Evolutionary conservation across 441 rosid genomes (phyloP).

Genomic region (Jatropha podagrica): DNA sequence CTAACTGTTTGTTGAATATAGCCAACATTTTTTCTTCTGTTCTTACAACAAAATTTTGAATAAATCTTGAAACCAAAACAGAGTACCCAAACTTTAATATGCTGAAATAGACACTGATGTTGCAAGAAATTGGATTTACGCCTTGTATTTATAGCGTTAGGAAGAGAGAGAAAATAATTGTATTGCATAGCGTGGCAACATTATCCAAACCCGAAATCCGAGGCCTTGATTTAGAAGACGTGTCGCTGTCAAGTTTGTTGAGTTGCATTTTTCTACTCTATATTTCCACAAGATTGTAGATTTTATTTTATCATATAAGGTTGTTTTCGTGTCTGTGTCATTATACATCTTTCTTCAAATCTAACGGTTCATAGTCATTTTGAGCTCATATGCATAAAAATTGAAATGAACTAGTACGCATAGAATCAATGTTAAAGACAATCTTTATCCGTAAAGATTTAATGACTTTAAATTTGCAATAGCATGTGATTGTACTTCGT

Average conservation of each 20-base stretch:
- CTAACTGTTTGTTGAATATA: slow-evolving; percentile 67
- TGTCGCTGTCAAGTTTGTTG: background rate
- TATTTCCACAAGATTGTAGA: background rate
- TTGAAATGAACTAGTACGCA: too few species aligned
- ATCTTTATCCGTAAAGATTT: too few species aligned
- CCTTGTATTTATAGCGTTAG: slow-evolving; percentile 11
- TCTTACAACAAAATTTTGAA: background rate
- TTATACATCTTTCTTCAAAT: background rate
- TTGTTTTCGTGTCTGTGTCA: background rate
- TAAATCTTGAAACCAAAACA: background rate
- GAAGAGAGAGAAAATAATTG: background rate
- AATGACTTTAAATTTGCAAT: too few species aligned
- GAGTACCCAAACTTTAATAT: too few species aligned
- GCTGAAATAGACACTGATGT: background rate
- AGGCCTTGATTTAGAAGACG: slow-evolving; percentile 13
- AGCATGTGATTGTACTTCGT: too few species aligned
- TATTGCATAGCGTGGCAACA: slow-evolving; percentile 28
- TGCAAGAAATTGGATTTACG: background rate
- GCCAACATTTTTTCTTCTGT: slow-evolving; percentile 54
- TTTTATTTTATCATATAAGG: background rate
- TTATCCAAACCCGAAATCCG: slow-evolving; percentile 33
- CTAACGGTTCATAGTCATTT: background rate
- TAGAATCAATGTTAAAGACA: too few species aligned
- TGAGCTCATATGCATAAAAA: too few species aligned
- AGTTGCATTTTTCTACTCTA: too few species aligned